Base-by-base conservation (phyloP, 129 eudicot genomes). In the Lactuca saligna region DNA sequence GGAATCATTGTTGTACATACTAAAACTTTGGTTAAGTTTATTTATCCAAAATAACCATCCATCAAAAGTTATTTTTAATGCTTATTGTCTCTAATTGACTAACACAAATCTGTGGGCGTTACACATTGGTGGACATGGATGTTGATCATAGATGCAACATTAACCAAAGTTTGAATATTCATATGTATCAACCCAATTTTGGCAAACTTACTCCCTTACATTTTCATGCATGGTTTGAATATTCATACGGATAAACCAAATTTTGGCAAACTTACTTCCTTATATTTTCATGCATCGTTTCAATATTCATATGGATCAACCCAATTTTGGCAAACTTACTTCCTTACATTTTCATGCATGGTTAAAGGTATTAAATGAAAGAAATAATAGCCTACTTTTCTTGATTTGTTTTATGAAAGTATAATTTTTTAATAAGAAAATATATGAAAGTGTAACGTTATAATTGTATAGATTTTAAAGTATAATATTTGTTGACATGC, bases 141-240 rank as follows among this genome's bases (percentile, higher is more conserved):
- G 95, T 82, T 20, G 99, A 93, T 50, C 96, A 97, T 44, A 97
- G 99, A 7, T 93, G 99, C 75, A 89, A 78, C 81, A 93, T 93
- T 8, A 97, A 93, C 78, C 97, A 93, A 75, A 89, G 99, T 65
- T 97, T 93, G 15, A 93, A 89, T 77, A 87, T 93, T 46, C 95
- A 87, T 63, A 93, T 87, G 95, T 95, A 93, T 60, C 90, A 93
- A 66, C 95, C 97, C 48, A 93, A 83, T 65, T 86, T 87, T 68
- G 88, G 87, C 42, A 93, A 93, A 81, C 95, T 93, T 38, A 89
- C 97, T 57, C 87, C 99, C 3, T 75, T 87, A 65, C 99, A 93
- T 78, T 89, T 89, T 82, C 87, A 89, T 89, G 89, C 97, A 44
- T 93, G 99, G 97, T 74, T 83, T 93, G 15, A 93, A 89, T 77